Base-by-base conservation (phyloP, 1,284 basidiomycete species). In the Laetiporus sulphureus region DNA sequence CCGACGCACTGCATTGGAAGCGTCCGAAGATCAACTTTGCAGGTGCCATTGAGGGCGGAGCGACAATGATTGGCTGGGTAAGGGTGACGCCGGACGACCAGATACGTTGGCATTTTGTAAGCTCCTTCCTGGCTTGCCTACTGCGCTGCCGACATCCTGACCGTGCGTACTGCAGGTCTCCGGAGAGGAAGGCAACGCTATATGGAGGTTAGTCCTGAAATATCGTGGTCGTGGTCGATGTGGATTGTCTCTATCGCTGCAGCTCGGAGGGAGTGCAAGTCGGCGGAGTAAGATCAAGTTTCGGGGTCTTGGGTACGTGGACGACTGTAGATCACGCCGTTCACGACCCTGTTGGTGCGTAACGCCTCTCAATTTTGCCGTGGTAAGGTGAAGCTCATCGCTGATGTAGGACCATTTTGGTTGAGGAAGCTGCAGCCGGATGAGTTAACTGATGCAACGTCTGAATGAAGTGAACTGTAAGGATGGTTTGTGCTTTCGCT, bases 251-350 rank as follows among this genome's bases (percentile, higher is more conserved):
- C 20, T 27, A 13, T 19, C n/a, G 38, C 22, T 41, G 20, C 44
- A 84, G 83, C 51, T 79, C 72, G 13, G 71, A 79, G 44, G 82
- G 73, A 18, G 61, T 86, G 13, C 79, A 83, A 48, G 50, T 85
- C 12, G 82, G 83, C 8, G 72, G 68, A 3, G 52, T 80, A 13
- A 69, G 75, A 7, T 83, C 82, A 6, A 60, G 59, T 3, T 78
- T 64, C 54, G 83, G 83, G 13, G 67, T 79, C 1, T 53, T 84
- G 11, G 83, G 83, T 0, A 49, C 73, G 7, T 86, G 83, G 83
- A 80, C 82, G 1, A 85, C 83, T 0, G 63, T 77, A 5, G 72
- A 76, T 32, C 83, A 86, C 46, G 78, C 83, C 20, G 41, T 44
- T 13, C 54, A 59, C 21, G 66, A 68, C 46, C 66, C 65, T 8